Evolutionary conservation across 768 basidiomycete species (phyloP).

Genomic region (Floccularia luteovirens): DNA sequence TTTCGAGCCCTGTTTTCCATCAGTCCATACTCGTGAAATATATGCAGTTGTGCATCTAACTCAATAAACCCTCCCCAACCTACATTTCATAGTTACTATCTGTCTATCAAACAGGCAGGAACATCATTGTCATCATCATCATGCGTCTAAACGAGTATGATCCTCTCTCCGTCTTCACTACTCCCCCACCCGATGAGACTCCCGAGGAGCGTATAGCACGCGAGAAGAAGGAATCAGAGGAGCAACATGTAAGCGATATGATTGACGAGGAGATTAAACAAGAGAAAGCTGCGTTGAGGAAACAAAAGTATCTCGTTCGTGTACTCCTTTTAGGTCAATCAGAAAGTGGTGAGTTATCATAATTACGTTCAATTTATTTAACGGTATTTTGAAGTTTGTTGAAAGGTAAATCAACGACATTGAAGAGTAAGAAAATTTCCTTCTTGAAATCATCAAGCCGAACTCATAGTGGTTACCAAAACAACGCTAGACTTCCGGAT

Average conservation of each 20-base stretch:
- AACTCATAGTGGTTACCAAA: conserved; percentile 3
- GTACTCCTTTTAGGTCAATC: conserved; percentile 51
- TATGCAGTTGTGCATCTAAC: no score
- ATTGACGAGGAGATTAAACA: conserved; percentile 51
- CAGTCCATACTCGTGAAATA: no score
- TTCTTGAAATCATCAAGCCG: not conserved
- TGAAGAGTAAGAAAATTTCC: conserved; percentile 37
- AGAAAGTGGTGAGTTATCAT: conserved; percentile 42
- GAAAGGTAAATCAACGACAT: conserved; percentile 51
- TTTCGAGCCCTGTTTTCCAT: no score
- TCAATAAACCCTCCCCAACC: no score
- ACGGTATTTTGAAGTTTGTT: not conserved
- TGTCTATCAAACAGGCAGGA: no score
- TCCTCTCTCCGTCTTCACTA: conserved; percentile 49
- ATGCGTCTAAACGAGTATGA: no score
- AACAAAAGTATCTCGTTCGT: conserved; percentile 35
- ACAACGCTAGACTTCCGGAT: conserved; percentile 54
- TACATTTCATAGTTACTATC: no score
- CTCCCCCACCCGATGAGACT: conserved; percentile 54
- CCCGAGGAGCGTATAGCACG: conserved; percentile 33
- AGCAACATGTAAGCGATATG: conserved; percentile 44
- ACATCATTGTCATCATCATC: no score
- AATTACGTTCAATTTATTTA: not conserved
- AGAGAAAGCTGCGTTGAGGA: conserved; percentile 36
- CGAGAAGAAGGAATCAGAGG: conserved; percentile 45